Percentiles rank a stretch among this genome's conserved stretches.
These are phyloP conservation scores for Aspergillus jensenii DNA, from an alignment of 2,329 filamentous ascomycete genomes.

Conservation along the genomic window DNA sequence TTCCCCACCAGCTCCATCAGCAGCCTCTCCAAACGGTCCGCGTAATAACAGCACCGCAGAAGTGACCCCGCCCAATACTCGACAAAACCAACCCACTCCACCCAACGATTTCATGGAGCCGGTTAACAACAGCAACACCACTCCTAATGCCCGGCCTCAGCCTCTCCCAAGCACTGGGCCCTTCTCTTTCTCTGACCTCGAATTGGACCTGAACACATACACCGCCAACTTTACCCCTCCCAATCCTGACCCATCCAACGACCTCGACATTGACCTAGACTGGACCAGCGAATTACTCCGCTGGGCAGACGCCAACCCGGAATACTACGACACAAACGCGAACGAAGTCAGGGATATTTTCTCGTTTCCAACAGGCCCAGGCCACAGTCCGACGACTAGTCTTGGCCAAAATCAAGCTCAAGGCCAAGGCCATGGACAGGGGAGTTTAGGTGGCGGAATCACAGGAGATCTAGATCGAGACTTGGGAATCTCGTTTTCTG, in stretches of 20 bases:
- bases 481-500: conserved; percentile 27
- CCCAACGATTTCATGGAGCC: conserved; percentile 28
- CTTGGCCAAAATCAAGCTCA: background rate
- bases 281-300: conserved; percentile 33
- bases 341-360: conserved; percentile 19
- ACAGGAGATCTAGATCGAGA: conserved; percentile 41
- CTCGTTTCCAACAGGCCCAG: conserved; percentile 20
- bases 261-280: conserved; percentile 26
- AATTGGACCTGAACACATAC: conserved; percentile 26
- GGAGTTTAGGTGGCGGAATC: conserved; percentile 22
- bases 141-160: background rate
- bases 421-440: conserved; percentile 2
- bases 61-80: background rate
- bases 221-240: conserved; percentile 17
- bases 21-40: background rate
- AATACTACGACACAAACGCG: conserved; percentile 9
- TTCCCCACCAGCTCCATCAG: background rate
- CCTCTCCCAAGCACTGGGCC: background rate
- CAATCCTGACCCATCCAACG: conserved; percentile 8
- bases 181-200: conserved; percentile 19
- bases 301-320: conserved; percentile 19
- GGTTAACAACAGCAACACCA: conserved; percentile 13
- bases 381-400: conserved; percentile 6
- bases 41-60: conserved; percentile 1
- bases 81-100: conserved; percentile 17